Evolutionary conservation across 2,329 filamentous ascomycete genomes (phyloP).

Genomic region (Esteya vermicola): DNA sequence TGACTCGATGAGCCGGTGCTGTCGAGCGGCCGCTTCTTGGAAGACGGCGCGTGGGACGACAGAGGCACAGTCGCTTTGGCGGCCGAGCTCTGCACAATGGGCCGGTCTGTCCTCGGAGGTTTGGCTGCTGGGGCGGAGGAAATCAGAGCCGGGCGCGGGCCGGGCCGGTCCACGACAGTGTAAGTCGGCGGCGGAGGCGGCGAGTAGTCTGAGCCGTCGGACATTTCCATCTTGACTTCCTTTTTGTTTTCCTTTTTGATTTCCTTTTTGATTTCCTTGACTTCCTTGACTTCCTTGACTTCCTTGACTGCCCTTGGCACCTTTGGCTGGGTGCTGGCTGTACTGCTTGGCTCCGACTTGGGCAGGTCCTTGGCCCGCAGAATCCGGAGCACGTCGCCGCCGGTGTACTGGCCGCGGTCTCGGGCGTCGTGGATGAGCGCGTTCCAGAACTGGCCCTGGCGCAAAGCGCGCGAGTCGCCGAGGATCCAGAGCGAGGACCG

Average conservation of each 20-base stretch:
- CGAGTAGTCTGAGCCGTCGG: conserved; percentile 1
- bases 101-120: conserved; percentile 12
- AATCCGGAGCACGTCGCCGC: conserved; percentile 40
- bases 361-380: conserved; percentile 21
- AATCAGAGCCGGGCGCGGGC: too few relatives aligned
- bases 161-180: conserved; percentile 7
- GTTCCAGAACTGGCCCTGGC: conserved; percentile 83
- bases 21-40: conserved; percentile 31
- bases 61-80: conserved; percentile 1
- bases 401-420: conserved; percentile 59
- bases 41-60: not conserved
- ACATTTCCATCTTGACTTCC: too few relatives aligned
- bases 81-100: conserved; percentile 25
- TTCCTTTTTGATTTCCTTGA: too few relatives aligned
- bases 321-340: not conserved
- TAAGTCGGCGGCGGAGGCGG: conserved; percentile 9
- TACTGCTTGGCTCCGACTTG: conserved; percentile 16
- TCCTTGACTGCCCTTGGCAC: too few relatives aligned
- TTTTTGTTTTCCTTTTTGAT: too few relatives aligned
- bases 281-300: too few relatives aligned
- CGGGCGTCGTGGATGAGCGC: conserved; percentile 74
- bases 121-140: conserved; percentile 9
- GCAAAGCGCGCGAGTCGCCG: conserved; percentile 75
- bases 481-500: conserved; percentile 95
- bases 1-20: too few relatives aligned